phyloP scores from a whole-genome alignment of 2,329 filamentous ascomycete species.

The Colletotrichum tamarilloi region DNA sequence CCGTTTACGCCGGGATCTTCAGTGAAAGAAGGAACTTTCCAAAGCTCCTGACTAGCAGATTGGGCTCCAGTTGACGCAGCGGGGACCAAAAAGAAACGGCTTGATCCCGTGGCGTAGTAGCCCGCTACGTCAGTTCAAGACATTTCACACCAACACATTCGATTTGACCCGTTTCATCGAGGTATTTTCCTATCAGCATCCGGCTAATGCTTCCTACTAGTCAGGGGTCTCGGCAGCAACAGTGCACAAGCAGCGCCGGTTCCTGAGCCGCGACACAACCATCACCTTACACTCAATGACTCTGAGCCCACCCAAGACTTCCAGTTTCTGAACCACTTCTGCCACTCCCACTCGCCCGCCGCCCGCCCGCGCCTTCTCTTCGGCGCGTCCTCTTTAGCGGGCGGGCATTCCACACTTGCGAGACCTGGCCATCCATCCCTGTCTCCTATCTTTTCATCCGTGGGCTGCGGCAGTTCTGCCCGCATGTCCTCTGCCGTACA shows the following conservation, averaged over 20 bases:
- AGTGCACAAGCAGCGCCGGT: conserved; percentile 22
- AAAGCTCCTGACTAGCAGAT: conserved; percentile 9
- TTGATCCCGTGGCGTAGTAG: conserved; percentile 19
- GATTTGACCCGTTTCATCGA: background rate
- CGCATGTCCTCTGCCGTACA: background rate
- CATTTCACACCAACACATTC: background rate
- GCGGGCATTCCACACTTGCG: conserved; percentile 4
- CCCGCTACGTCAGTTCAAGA: background rate
- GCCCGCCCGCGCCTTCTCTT: background rate
- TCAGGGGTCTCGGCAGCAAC: conserved; percentile 26
- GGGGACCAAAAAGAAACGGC: conserved; percentile 19
- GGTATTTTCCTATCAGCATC: conserved; percentile 14
- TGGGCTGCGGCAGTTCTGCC: conserved; percentile 8
- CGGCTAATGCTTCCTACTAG: conserved; percentile 16
- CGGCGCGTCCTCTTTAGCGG: conserved; percentile 24
- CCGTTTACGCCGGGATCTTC: conserved; percentile 11
- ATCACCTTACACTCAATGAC: background rate
- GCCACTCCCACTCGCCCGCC: background rate
- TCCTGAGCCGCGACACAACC: conserved; percentile 29
- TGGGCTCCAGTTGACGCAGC: background rate
- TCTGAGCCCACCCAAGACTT: background rate
- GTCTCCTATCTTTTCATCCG: background rate
- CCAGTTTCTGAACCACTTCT: background rate
- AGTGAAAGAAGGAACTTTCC: conserved; percentile 1
- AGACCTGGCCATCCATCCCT: background rate